These are phyloP conservation scores for Alternaria conjuncta DNA, from an alignment of 2,329 filamentous ascomycete species.

Conservation along the genomic window DNA sequence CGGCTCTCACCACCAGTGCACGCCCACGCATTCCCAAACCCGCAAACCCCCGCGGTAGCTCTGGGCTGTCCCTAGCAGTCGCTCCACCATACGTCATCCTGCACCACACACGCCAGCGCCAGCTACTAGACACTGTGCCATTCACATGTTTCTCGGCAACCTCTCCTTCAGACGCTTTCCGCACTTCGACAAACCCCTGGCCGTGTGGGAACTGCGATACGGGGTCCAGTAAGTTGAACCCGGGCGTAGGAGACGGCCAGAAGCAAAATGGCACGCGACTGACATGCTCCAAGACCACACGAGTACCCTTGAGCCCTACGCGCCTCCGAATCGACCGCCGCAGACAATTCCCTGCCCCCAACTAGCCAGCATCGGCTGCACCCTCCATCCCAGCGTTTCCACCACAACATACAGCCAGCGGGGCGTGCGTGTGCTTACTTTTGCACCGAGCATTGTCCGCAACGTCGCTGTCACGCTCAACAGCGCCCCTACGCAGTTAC, in stretches of 20 bases:
- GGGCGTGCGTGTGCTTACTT: slow-evolving; percentile 7
- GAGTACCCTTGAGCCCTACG: slow-evolving; percentile 12
- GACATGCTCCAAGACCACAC: slow-evolving; percentile 19
- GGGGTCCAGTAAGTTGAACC: slow-evolving; percentile 21
- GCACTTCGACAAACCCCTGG: slow-evolving; percentile 36
- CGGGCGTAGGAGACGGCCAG: neutral
- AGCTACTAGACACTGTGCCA: slow-evolving; percentile 22
- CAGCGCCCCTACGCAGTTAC: slow-evolving; percentile 10
- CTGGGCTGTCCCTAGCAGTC: slow-evolving; percentile 14
- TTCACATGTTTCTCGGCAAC: slow-evolving; percentile 36
- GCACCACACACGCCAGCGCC: slow-evolving; percentile 22
- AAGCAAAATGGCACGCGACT: slow-evolving; percentile 17
- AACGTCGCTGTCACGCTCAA: neutral
- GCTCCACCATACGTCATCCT: slow-evolving; percentile 33
- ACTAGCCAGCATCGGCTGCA: neutral
- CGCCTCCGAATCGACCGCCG: slow-evolving; percentile 7
- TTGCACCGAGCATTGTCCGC: slow-evolving; percentile 2
- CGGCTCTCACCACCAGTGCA: neutral
- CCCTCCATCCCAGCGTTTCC: neutral
- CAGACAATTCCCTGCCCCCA: neutral
- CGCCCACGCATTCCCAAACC: neutral
- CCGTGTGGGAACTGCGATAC: slow-evolving; percentile 29
- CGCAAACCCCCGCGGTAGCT: slow-evolving; percentile 11
- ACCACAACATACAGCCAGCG: neutral
- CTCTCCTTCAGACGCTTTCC: slow-evolving; percentile 32